Conservation (phyloP, 225 moss, liverwort and hornwort species). For the Pseudisothecium myosuroides region DNA sequence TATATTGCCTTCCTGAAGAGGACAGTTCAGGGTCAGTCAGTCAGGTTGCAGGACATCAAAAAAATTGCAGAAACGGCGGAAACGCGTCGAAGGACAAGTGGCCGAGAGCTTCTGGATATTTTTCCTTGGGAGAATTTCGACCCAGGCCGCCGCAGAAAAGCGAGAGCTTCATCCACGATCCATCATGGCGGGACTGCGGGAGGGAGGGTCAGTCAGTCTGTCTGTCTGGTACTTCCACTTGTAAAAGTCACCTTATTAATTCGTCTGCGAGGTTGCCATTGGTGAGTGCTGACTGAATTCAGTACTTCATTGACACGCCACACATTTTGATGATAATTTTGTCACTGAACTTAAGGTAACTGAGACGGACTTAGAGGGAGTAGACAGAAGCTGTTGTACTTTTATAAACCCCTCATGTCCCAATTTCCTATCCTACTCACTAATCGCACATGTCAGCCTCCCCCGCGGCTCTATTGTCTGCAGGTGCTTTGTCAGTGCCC, state of each 20-base stretch:
- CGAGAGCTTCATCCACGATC: not conserved
- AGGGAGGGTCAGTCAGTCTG: not conserved
- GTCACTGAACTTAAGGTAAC: not conserved
- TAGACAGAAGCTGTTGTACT: not conserved
- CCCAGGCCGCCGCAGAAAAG: accelerated
- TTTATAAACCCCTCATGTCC: not conserved
- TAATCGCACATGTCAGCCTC: not conserved
- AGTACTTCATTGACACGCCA: not conserved
- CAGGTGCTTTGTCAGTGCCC: not conserved
- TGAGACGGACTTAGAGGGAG: no score
- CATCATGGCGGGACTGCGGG: not conserved
- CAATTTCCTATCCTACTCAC: not conserved
- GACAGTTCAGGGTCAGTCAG: not conserved
- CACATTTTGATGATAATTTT: not conserved
- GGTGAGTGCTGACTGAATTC: not conserved
- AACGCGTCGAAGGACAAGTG: not conserved
- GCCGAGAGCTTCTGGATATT: not conserved
- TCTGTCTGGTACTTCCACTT: not conserved
- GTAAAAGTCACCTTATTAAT: not conserved
- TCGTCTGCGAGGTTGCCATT: not conserved
- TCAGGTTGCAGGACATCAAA: not conserved
- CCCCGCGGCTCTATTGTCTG: not conserved
- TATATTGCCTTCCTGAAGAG: not conserved
- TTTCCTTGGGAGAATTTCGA: not conserved
- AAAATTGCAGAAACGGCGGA: no score